Base-by-base conservation (phyloP, 2,329 filamentous ascomycete species). In the Teratosphaeria zuluensis region DNA sequence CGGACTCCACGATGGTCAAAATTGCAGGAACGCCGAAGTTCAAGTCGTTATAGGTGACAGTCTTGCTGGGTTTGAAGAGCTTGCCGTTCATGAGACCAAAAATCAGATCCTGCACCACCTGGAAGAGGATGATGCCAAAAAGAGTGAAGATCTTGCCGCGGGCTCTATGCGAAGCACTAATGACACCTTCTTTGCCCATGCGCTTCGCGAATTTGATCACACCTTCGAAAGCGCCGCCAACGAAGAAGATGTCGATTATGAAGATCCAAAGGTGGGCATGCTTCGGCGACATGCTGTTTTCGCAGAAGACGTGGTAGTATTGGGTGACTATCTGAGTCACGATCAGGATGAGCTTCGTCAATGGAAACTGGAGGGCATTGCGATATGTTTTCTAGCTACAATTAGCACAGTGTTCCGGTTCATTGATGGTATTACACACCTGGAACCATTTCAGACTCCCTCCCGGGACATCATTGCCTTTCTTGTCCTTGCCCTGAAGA, bases 31-130 rank as follows among this genome's bases (percentile, higher is more conserved):
- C 52, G 38, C 62, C 62, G 56, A 60, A 64, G 55, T 64, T 63
- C 57, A 64, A 59, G 58, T 64, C 62, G 58, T 64, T 64, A 53
- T 64, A 64, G 14, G 62, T 64, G 21, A 58, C 46, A 3, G 55
- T 51, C 21, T 46, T 53, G 5, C 55, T 56, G 12, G 62, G 62
- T 7, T 42, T 56, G 55, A 64, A 64, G 35, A 64, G 61, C 51
- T 64, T 64, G 55, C 62, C 62, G 51, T 64, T 64, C 14, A 64
- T 42, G 24, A 64, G 38, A 31, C 58, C 59, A 54, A 64, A 64
- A 21, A 64, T 46, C 53, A 64, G 58, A 19, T 56, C 59, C 53
- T 64, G 62, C 21, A 64, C 55, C 21, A 63, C 58, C 42, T 64
- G 62, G 54, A 64, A 64, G 31, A 60, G 48, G 2, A 63, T 52